Percentiles rank a stretch among this genome's conserved stretches.
Evolutionary conservation across 768 basidiomycete species (phyloP).

Genomic region (Udeniomyces megalosporus): DNA sequence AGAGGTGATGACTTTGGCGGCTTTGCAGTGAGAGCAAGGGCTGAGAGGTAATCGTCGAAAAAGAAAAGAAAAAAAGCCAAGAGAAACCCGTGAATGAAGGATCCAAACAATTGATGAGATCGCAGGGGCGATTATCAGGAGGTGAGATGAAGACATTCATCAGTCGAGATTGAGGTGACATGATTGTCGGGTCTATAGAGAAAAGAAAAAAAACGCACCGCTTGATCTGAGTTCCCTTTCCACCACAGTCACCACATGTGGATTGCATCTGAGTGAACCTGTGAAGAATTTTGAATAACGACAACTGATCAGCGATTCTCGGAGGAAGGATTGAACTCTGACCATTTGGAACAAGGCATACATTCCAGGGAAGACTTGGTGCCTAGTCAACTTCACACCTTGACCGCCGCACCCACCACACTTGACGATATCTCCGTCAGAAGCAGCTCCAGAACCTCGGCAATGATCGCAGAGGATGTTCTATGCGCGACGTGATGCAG

Average conservation of each 20-base stretch:
- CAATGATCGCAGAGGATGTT: slow-evolving; percentile 91
- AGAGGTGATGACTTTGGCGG: slow-evolving; percentile 35
- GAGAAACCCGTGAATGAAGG: no score
- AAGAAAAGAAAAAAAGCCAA: no score
- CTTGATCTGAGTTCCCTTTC: slow-evolving; percentile 12
- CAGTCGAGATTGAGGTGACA: no score
- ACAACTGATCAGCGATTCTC: background rate
- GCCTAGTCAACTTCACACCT: slow-evolving; percentile 69
- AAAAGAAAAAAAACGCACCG: background rate
- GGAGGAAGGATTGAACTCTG: slow-evolving; percentile 31
- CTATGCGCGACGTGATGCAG: background rate
- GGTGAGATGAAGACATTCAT: no score
- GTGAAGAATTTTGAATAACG: background rate
- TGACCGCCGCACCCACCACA: slow-evolving; percentile 69
- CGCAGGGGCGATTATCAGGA: no score
- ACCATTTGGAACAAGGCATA: slow-evolving; percentile 43
- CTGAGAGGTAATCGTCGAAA: slow-evolving; percentile 21
- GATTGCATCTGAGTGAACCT: slow-evolving; percentile 16
- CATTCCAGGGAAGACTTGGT: slow-evolving; percentile 97
- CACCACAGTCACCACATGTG: slow-evolving; percentile 9
- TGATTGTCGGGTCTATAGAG: background rate
- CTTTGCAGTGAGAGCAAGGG: slow-evolving; percentile 65
- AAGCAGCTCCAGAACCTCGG: slow-evolving; percentile 84
- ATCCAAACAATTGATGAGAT: no score
- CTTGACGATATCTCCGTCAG: slow-evolving; percentile 70